phyloP scores from a whole-genome alignment of 176 grass and related monocot species.

The Miscanthus lutarioriparius region DNA sequence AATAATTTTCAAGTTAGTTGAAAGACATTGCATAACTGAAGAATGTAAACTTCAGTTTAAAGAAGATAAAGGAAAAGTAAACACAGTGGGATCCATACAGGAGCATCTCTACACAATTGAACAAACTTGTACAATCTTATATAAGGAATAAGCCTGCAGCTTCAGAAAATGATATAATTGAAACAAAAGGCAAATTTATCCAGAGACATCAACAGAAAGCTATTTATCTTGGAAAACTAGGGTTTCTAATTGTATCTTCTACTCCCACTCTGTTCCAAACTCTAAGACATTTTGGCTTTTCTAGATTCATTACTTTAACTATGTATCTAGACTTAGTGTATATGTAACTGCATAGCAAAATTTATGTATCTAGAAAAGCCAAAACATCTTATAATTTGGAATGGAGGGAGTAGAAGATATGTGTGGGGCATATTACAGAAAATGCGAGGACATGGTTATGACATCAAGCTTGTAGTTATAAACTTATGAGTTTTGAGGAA shows the following conservation, averaged over 20 bases:
- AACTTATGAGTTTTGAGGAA: background rate
- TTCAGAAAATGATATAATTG: background rate
- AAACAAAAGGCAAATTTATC: background rate
- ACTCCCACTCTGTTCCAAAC: no score
- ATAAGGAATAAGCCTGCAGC: background rate
- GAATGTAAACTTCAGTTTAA: background rate
- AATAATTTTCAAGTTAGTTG: background rate
- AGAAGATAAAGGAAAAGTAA: background rate
- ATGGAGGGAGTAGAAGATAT: background rate
- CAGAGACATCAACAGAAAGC: constrained; percentile 15
- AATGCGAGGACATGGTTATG: background rate
- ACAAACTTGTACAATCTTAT: background rate
- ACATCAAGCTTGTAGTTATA: background rate
- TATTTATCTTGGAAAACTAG: background rate
- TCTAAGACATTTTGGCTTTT: no score
- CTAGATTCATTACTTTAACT: no score
- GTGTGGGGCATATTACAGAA: background rate
- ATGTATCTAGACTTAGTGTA: no score
- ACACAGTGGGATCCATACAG: background rate
- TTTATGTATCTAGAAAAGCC: no score
- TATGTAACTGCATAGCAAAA: no score
- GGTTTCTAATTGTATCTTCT: background rate
- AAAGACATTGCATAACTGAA: background rate
- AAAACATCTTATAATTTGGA: no score
- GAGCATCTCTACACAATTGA: constrained; percentile 24